These are phyloP conservation scores for Leptoxyphium fumago DNA, from an alignment of 2,329 filamentous ascomycete species.

Conservation along the genomic window DNA sequence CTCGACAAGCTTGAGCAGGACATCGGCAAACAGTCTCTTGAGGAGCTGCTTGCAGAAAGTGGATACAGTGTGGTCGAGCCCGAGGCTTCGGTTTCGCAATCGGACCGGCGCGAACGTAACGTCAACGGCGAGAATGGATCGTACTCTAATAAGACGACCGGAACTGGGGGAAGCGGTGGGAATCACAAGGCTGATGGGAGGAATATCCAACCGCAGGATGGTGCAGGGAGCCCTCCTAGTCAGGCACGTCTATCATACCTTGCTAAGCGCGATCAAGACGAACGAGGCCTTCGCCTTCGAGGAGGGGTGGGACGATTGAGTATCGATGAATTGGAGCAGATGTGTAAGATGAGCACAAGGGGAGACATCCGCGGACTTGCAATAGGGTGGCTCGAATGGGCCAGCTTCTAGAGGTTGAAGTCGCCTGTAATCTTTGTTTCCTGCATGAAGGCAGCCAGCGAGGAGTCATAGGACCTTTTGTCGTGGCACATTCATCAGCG, in stretches of 20 bases:
- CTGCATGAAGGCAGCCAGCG: no score
- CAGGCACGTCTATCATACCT: conserved; percentile 29
- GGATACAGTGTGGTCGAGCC: conserved; percentile 21
- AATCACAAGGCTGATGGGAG: not conserved
- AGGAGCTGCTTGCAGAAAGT: conserved; percentile 27
- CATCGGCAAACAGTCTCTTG: conserved; percentile 24
- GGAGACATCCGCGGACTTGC: conserved; percentile 62
- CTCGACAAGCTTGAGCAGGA: conserved; percentile 15
- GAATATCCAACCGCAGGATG: not conserved
- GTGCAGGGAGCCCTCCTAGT: not conserved
- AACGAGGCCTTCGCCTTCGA: conserved; percentile 46
- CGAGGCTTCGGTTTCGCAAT: not conserved
- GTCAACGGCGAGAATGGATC: not conserved
- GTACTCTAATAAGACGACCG: not conserved
- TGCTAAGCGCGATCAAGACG: conserved; percentile 44
- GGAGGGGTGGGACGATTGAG: conserved; percentile 69
- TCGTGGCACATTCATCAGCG: no score
- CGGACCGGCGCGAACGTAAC: not conserved
- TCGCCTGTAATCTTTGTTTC: not conserved
- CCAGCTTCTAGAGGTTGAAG: conserved; percentile 35
- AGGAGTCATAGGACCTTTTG: no score
- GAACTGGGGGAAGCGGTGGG: not conserved
- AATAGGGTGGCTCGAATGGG: conserved; percentile 77
- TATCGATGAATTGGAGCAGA: conserved; percentile 64
- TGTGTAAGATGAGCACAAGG: conserved; percentile 46